phyloP scores from a whole-genome alignment of 768 basidiomycete species.

The Psilocybe sp. region DNA sequence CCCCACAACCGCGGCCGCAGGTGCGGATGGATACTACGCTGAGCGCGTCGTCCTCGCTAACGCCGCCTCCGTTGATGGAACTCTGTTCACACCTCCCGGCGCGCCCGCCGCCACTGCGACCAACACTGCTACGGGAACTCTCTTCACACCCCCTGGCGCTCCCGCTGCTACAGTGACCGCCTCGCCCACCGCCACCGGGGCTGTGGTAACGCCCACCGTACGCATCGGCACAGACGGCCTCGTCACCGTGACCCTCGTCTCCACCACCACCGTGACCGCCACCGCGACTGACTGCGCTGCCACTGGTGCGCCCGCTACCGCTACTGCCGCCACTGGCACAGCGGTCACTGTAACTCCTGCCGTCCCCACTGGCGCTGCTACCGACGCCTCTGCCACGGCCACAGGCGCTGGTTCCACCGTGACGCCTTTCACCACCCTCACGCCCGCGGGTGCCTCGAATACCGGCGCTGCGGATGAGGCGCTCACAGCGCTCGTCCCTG shows the following conservation, averaged over 20 bases:
- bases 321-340: slow-evolving; percentile 7
- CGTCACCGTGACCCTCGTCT: slow-evolving; percentile 33
- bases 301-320: slow-evolving; percentile 4
- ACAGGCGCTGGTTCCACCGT: slow-evolving; percentile 1
- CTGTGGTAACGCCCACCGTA: slow-evolving; percentile 22
- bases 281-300: slow-evolving; percentile 18
- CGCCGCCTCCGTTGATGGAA: slow-evolving; percentile 5
- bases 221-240: slow-evolving; percentile 30
- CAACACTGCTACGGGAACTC: neutral
- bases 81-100: neutral
- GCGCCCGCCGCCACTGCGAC: slow-evolving; percentile 1
- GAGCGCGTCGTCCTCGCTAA: slow-evolving; percentile 2
- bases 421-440: slow-evolving; percentile 1
- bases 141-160: slow-evolving; percentile 2
- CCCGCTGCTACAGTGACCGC: slow-evolving; percentile 6
- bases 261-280: slow-evolving; percentile 24
- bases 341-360: slow-evolving; percentile 8
- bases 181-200: slow-evolving; percentile 8
- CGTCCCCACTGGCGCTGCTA: slow-evolving; percentile 4
- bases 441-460: neutral
- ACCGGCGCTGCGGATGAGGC: too few species aligned
- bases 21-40: neutral
- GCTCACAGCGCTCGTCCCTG: too few species aligned
- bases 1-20: slow-evolving; percentile 1
- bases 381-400: slow-evolving; percentile 5